phyloP scores from a whole-genome alignment of 139 green algal species.

The Desmodesmus armatus region DNA sequence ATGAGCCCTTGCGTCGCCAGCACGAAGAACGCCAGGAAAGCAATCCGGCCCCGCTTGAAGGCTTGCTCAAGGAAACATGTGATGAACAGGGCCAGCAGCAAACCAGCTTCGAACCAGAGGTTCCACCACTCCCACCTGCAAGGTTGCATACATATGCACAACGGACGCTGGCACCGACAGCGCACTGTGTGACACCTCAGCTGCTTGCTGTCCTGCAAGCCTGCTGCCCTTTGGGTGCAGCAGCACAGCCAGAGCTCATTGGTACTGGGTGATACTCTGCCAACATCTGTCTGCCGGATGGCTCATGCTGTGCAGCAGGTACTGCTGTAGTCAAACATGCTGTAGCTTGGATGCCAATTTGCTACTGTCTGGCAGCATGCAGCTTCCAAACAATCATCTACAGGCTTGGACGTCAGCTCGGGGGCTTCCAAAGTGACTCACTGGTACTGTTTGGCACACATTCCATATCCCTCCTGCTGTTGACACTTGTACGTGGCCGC shows the following conservation, averaged over 20 bases:
- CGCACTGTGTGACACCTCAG: neutral
- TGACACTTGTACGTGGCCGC: constrained; percentile 39
- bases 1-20: constrained; percentile 32
- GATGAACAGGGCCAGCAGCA: constrained; percentile 43
- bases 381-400: neutral
- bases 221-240: neutral
- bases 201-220: neutral
- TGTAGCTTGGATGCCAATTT: too few relatives aligned
- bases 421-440: neutral
- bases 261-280: neutral
- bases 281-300: neutral
- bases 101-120: constrained; percentile 33
- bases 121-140: constrained; percentile 48
- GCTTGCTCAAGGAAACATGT: constrained; percentile 39
- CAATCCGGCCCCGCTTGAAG: constrained; percentile 40
- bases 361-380: too few relatives aligned
- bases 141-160: neutral
- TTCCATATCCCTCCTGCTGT: constrained; percentile 8
- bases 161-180: neutral
- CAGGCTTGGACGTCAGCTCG: neutral
- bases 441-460: constrained; percentile 44
- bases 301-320: neutral
- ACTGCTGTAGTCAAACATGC: neutral
- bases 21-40: constrained; percentile 45
- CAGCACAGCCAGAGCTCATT: neutral